phyloP scores from a whole-genome alignment of 805 yeast species.

The Lachancea sp. region DNA sequence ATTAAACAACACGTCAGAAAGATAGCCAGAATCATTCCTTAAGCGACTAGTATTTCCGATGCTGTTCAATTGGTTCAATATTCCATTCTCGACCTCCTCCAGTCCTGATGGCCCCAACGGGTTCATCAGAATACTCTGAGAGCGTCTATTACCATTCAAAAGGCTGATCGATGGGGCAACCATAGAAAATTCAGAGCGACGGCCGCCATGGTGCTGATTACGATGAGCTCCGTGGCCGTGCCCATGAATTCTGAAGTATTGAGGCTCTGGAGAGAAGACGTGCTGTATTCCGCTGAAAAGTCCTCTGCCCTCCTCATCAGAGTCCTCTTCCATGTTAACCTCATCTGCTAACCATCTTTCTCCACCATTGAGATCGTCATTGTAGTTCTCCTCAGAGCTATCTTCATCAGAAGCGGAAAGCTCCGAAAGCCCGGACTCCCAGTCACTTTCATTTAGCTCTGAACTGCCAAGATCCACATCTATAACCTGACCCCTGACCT shows the following conservation, averaged over 20 bases:
- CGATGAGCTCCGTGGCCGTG: slow-evolving; percentile 4
- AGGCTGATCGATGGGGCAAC: slow-evolving; percentile 28
- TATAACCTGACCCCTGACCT: slow-evolving; percentile 30
- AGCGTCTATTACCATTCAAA: slow-evolving; percentile 24
- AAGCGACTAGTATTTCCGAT: slow-evolving; percentile 24
- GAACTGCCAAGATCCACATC: slow-evolving; percentile 31
- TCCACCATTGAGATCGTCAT: slow-evolving; percentile 14
- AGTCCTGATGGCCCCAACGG: slow-evolving; percentile 32
- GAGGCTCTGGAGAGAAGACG: slow-evolving; percentile 27
- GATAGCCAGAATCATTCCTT: slow-evolving; percentile 23
- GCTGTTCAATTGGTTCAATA: slow-evolving; percentile 23
- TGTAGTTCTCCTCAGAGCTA: slow-evolving; percentile 18
- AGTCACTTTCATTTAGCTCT: slow-evolving; percentile 27
- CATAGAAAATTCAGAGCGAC: slow-evolving; percentile 21
- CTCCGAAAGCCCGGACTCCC: slow-evolving; percentile 35
- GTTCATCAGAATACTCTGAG: slow-evolving; percentile 27
- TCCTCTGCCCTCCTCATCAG: slow-evolving; percentile 30
- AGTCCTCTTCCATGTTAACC: slow-evolving; percentile 27
- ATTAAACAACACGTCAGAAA: slow-evolving; percentile 27
- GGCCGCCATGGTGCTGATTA: slow-evolving; percentile 17
- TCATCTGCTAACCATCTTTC: slow-evolving; percentile 28
- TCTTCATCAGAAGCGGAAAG: slow-evolving; percentile 28
- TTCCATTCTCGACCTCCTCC: slow-evolving; percentile 31
- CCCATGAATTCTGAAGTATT: slow-evolving; percentile 26
- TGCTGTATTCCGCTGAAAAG: slow-evolving; percentile 32